Evolutionary conservation across 2,329 filamentous ascomycete genomes (phyloP).

Genomic region (Cryphonectria parasitica): DNA sequence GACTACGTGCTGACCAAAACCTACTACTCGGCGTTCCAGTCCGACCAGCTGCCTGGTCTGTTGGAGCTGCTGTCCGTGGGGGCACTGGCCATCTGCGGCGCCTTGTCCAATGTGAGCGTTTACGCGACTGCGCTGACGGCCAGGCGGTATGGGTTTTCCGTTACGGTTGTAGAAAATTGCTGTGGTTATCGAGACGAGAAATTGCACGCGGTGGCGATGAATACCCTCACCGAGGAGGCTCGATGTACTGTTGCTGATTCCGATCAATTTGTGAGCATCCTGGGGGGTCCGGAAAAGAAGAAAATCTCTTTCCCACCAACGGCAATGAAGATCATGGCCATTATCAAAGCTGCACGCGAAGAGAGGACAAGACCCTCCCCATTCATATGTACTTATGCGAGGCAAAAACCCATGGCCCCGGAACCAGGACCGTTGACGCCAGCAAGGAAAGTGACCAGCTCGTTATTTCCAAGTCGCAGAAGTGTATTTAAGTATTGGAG

Average conservation of each 20-base stretch:
- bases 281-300: no score
- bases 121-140: constrained; percentile 92
- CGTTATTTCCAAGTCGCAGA: not conserved
- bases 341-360: no score
- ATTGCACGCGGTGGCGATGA: constrained; percentile 66
- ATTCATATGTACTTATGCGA: no score
- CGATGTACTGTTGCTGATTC: no score
- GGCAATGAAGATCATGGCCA: no score
- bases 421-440: no score
- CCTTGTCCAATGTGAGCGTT: constrained; percentile 83
- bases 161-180: constrained; percentile 87
- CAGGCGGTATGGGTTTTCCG: constrained; percentile 80
- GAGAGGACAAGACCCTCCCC: no score
- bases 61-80: constrained; percentile 84
- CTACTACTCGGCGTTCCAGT: constrained; percentile 86
- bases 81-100: constrained; percentile 86
- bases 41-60: constrained; percentile 71
- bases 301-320: no score
- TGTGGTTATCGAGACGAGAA: constrained; percentile 74
- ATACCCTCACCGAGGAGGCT: no score
- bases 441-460: no score
- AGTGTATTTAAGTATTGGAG: not conserved
- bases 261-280: no score
- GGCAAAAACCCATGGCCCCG: no score
- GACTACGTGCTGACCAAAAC: constrained; percentile 68